Conservation (phyloP, 352 stramenopile species). For the Phytophthora megakarya region DNA sequence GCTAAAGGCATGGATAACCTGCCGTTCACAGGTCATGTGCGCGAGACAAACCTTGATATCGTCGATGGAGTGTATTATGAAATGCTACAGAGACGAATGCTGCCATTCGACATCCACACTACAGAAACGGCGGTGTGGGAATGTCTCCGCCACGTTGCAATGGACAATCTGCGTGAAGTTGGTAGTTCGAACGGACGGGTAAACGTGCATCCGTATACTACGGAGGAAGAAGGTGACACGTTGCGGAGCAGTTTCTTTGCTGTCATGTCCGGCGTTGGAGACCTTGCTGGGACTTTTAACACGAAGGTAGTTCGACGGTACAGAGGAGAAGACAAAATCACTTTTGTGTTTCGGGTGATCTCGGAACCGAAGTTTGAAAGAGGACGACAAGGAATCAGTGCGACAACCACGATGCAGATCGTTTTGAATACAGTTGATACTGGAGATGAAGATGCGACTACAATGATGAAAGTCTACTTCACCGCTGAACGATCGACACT, state of each 20-base stretch:
- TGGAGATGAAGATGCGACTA: background rate
- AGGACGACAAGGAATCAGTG: background rate
- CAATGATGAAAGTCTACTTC: constrained; percentile 19
- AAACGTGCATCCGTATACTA: background rate
- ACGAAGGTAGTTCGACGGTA: constrained; percentile 14
- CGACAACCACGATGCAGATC: background rate
- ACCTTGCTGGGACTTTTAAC: background rate
- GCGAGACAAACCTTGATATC: background rate
- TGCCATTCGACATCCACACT: constrained; percentile 20
- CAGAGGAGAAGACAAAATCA: background rate
- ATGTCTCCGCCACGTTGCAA: background rate
- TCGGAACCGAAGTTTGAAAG: constrained; percentile 1
- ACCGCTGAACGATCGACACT: background rate
- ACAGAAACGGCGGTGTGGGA: constrained; percentile 3
- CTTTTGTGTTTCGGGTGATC: constrained; percentile 2
- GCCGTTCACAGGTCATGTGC: constrained; percentile 1
- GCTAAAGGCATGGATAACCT: constrained; percentile 9
- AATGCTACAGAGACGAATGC: constrained; percentile 11
- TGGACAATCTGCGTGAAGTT: constrained; percentile 2
- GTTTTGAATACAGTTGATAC: background rate
- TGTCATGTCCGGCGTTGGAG: background rate
- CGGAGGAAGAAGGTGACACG: background rate
- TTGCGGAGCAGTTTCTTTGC: background rate
- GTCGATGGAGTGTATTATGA: constrained; percentile 26
- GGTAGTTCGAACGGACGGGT: background rate